Base-by-base conservation (phyloP, 2,329 filamentous ascomycete genomes). In the Alternaria incomplexa region DNA sequence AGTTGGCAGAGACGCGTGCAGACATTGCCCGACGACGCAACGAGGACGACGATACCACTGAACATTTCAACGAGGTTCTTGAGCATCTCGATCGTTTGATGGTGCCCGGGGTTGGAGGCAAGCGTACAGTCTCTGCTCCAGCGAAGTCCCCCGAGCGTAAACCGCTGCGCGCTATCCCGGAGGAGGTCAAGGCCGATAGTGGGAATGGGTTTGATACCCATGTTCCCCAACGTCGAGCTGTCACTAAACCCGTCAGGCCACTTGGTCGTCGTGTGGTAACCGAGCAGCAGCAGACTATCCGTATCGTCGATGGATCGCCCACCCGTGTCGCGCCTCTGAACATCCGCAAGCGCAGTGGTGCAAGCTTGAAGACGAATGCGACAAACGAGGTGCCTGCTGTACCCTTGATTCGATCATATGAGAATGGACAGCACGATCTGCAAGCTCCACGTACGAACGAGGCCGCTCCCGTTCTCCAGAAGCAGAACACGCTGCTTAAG, bases 21-120 rank as follows among this genome's bases (percentile, higher is more conserved):
- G 85, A 86, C 65, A 82, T 90, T 28, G 83, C 87, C 32, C 83
- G 84, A 57, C 83, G 85, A 55, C 82, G 83, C 22, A 82, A 79
- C 23, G 83, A 83, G 72, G 71, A 83, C 71, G 69, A 81, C 71
- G 68, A 83, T 70, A 75, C 81, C 78, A 77, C 85, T 64, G 80
- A 81, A 5, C 85, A 88, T 62, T 82, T 90, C 45, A 83, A 87
- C 30, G 85, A 88, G 50, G 85, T 91, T 23, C 85, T 91, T 48
- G 83, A 83, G 9, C 85, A 89, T 64, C 81, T 90, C 12, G 87
- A 89, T 75, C 83, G 83, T 17, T 78, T 89, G 25, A 87, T 89
- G 65, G 78, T 84, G 52, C 83, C 83, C n/a, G 69, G 73, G 25
- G 23, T 30, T 12, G 65, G 70, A 46, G 56, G 75, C 76, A 76